Evolutionary conservation across 1,284 basidiomycete genomes (phyloP).

Genomic region (Malassezia vespertilionis): DNA sequence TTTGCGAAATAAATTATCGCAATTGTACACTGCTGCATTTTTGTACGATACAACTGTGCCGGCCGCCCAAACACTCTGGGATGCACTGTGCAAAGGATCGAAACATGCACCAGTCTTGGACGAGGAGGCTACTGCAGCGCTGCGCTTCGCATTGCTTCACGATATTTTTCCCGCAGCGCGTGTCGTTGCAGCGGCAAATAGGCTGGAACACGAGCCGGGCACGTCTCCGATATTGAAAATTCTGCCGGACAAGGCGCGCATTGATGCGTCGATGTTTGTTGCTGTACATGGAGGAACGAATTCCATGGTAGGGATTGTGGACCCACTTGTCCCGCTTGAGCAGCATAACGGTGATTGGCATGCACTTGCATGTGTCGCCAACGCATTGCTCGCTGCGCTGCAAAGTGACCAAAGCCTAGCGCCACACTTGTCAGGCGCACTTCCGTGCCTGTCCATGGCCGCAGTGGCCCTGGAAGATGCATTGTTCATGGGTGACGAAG

Average conservation of each 20-base stretch:
- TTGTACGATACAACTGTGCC: too few relatives aligned
- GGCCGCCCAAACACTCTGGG: too few relatives aligned
- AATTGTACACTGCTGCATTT: too few relatives aligned
- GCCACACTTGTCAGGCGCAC: constrained; percentile 46
- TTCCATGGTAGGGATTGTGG: constrained; percentile 27
- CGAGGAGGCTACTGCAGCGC: neutral
- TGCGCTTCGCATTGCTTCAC: neutral
- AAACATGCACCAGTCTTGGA: neutral
- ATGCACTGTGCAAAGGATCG: too few relatives aligned
- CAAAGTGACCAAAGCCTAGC: constrained; percentile 58
- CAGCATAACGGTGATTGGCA: constrained; percentile 21
- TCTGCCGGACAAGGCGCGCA: constrained; percentile 2
- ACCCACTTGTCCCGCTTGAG: constrained; percentile 49
- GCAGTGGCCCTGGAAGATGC: constrained; percentile 48
- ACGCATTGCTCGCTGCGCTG: constrained; percentile 57
- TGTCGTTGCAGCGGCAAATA: neutral
- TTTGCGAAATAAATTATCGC: too few relatives aligned
- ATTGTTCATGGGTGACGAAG: constrained; percentile 42
- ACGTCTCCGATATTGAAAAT: neutral
- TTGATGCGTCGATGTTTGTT: neutral
- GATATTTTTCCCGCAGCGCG: neutral
- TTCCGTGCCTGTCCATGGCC: constrained; percentile 47
- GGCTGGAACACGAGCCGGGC: neutral
- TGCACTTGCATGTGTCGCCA: constrained; percentile 58
- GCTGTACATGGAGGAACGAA: neutral